These are phyloP conservation scores for Collybia sordida DNA, from an alignment of 768 basidiomycete genomes.

Conservation along the genomic window DNA sequence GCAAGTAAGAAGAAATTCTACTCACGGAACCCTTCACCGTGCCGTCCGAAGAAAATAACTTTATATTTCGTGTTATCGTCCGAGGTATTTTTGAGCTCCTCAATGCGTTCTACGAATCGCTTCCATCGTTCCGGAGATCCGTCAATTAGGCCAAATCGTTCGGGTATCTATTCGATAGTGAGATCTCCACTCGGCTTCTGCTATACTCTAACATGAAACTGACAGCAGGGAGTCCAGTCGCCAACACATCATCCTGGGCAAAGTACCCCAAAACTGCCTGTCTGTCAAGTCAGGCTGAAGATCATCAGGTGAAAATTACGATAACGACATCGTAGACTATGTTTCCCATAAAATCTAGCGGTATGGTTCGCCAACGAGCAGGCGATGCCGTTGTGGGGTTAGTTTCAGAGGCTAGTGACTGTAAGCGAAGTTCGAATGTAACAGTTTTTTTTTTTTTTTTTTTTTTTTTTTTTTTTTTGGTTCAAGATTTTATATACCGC, in stretches of 20 bases:
- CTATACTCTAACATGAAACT: conserved; percentile 6
- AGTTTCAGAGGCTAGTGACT: too few relatives aligned
- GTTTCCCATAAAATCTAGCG: too few relatives aligned
- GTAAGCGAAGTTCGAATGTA: too few relatives aligned
- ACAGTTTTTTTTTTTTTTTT: too few relatives aligned
- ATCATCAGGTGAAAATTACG: too few relatives aligned
- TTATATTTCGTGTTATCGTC: conserved; percentile 49
- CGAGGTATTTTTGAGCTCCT: conserved; percentile 44
- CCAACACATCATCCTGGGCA: conserved; percentile 34
- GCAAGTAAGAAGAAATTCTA: conserved; percentile 5
- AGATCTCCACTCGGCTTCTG: not conserved
- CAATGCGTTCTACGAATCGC: conserved; percentile 39
- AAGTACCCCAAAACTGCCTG: conserved; percentile 41
- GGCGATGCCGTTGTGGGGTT: too few relatives aligned
- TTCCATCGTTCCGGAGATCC: conserved; percentile 48
- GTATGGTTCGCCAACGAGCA: too few relatives aligned
- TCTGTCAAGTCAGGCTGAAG: not conserved
- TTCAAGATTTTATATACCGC: too few relatives aligned
- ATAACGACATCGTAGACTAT: too few relatives aligned
- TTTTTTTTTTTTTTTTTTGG: too few relatives aligned
- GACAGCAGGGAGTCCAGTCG: conserved; percentile 28
- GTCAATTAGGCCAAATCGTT: conserved; percentile 61
- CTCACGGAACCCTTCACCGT: conserved; percentile 76
- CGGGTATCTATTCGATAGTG: conserved; percentile 41
- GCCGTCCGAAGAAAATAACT: conserved; percentile 63